A percentile compares a stretch with the other conserved stretches of the same genome.
Conservation (phyloP, 1,139 yeast genomes). For the Diutina neorugosa region DNA sequence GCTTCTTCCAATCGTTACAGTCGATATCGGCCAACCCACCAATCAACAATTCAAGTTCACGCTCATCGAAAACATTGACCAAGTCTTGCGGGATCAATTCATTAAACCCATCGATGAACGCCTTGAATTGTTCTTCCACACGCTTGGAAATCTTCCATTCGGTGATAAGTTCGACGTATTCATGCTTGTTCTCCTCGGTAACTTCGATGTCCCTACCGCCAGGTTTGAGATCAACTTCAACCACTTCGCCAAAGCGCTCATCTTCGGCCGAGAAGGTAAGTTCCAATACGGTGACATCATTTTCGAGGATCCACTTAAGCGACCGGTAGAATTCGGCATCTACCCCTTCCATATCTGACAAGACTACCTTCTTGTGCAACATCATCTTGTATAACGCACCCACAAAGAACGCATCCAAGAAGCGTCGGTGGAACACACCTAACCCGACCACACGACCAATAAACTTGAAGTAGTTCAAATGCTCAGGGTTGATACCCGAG, state of each 20-base stretch:
- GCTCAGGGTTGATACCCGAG: conserved; percentile 97
- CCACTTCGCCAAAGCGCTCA: conserved; percentile 90
- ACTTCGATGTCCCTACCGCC: conserved; percentile 83
- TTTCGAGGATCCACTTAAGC: conserved; percentile 89
- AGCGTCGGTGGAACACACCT: conserved; percentile 96
- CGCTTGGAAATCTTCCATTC: conserved; percentile 94
- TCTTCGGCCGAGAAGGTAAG: conserved; percentile 92
- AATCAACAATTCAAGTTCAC: conserved; percentile 88
- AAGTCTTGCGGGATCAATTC: conserved; percentile 95
- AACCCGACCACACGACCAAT: conserved; percentile 97
- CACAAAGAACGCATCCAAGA: conserved; percentile 94
- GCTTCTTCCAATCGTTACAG: conserved; percentile 97
- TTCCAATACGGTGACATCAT: conserved; percentile 81
- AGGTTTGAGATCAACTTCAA: conserved; percentile 81
- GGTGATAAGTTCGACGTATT: conserved; percentile 86
- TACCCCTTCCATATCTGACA: conserved; percentile 98
- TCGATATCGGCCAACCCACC: conserved; percentile 98
- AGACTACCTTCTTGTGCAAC: conserved; percentile 84
- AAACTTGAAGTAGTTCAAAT: conserved; percentile 92
- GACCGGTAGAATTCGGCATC: conserved; percentile 95
- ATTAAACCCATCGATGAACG: conserved; percentile 93
- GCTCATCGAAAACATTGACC: conserved; percentile 92
- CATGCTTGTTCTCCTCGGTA: conserved; percentile 87
- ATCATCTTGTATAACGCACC: conserved; percentile 98
- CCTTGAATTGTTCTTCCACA: conserved; percentile 91